These are phyloP conservation scores for Hymenoscyphus repandus DNA, from an alignment of 2,329 filamentous ascomycete species.

Conservation along the genomic window DNA sequence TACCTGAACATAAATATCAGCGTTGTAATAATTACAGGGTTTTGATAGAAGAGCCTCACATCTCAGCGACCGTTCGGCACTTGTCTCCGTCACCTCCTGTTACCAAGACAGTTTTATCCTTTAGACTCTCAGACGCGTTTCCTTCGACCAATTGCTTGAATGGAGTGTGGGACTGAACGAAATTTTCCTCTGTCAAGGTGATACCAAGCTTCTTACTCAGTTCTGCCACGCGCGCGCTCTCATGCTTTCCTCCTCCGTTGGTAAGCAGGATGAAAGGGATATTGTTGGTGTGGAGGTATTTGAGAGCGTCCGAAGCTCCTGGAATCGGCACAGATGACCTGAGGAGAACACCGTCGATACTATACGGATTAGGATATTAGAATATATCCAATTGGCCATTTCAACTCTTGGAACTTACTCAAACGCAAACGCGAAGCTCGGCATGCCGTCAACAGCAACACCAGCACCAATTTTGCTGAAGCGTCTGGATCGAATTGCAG, in stretches of 20 bases:
- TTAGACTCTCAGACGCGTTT: conserved; percentile 45
- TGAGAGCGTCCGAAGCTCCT: conserved; percentile 68
- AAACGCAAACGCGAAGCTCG: conserved; percentile 50
- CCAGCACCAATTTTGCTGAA: background rate
- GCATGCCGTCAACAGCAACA: conserved; percentile 6
- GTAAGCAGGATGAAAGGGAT: conserved; percentile 94
- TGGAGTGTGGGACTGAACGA: conserved; percentile 89
- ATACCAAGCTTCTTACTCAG: conserved; percentile 62
- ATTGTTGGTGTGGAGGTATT: conserved; percentile 64
- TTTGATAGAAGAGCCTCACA: conserved; percentile 23
- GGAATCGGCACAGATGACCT: conserved; percentile 75
- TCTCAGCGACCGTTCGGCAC: conserved; percentile 58
- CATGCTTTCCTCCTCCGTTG: conserved; percentile 86
- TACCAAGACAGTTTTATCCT: conserved; percentile 66
- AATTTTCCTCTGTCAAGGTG: conserved; percentile 59
- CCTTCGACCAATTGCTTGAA: conserved; percentile 66
- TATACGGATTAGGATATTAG: conserved; percentile 2
- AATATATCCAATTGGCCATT: conserved; percentile 7
- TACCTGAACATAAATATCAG: conserved; percentile 39
- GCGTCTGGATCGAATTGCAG: background rate
- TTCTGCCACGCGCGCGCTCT: conserved; percentile 66
- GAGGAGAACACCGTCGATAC: conserved; percentile 88
- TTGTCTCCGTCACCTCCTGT: conserved; percentile 50
- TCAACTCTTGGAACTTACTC: conserved; percentile 37
- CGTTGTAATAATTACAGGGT: background rate